Conservation (phyloP, 2,329 filamentous ascomycete genomes). For the Penicillium freii region DNA sequence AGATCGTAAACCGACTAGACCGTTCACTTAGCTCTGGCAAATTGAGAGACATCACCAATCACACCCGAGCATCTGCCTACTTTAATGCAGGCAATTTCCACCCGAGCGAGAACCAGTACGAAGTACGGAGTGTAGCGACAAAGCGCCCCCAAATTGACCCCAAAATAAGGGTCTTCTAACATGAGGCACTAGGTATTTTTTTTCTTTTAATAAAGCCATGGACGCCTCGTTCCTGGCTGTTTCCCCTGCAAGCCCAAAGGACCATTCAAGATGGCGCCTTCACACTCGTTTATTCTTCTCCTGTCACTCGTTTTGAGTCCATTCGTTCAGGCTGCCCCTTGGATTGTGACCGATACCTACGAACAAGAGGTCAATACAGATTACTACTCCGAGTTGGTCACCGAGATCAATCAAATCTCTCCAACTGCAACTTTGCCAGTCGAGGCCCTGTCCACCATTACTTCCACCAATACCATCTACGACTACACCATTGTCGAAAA, state of each 20-base stretch:
- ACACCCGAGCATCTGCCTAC: background rate
- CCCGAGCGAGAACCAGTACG: background rate
- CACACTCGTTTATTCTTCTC: slow-evolving; percentile 26
- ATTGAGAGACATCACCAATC: slow-evolving; percentile 8
- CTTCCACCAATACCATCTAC: slow-evolving; percentile 16
- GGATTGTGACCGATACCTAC: slow-evolving; percentile 32
- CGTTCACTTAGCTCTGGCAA: background rate
- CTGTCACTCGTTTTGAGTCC: slow-evolving; percentile 23
- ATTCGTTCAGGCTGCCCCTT: slow-evolving; percentile 27
- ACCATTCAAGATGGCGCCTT: slow-evolving; percentile 21
- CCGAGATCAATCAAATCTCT: slow-evolving; percentile 20
- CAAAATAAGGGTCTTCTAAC: slow-evolving; percentile 6
- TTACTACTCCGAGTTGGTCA: slow-evolving; percentile 7
- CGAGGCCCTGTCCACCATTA: slow-evolving; percentile 27
- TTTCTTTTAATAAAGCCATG: slow-evolving; percentile 1
- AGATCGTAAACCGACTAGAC: background rate
- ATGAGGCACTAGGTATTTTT: background rate
- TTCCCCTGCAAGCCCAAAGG: background rate
- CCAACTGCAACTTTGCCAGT: slow-evolving; percentile 26
- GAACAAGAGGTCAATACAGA: slow-evolving; percentile 17
- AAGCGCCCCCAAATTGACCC: background rate
- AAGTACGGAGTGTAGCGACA: background rate
- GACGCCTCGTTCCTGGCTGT: background rate
- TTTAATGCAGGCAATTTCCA: slow-evolving; percentile 9
- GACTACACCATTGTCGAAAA: slow-evolving; percentile 28